Evolutionary conservation across 768 basidiomycete genomes (phyloP).

Genomic region (Botryobasidium botryosum): DNA sequence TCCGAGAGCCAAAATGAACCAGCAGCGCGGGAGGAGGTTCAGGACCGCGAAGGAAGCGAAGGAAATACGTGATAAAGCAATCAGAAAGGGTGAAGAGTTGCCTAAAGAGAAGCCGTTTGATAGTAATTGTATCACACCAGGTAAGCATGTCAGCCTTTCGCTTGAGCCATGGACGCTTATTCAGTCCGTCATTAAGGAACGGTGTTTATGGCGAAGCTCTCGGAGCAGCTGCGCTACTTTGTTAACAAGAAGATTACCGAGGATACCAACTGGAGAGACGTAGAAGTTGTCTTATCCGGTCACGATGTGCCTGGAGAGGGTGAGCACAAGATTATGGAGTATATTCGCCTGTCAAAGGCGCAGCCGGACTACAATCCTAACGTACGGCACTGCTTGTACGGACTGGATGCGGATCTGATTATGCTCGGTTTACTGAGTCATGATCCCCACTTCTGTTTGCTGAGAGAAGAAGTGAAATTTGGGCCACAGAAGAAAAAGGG

Average conservation of each 20-base stretch:
- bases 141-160: slow-evolving; percentile 27
- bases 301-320: slow-evolving; percentile 99
- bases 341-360: slow-evolving; percentile 84
- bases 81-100: slow-evolving; percentile 74
- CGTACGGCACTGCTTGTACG: slow-evolving; percentile 93
- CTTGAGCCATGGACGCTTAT: neutral
- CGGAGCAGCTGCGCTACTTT: slow-evolving; percentile 85
- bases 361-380: slow-evolving; percentile 95
- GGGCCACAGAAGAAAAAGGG: slow-evolving; percentile 68
- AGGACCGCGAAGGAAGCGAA: slow-evolving; percentile 85
- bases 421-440: slow-evolving; percentile 96
- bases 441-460: slow-evolving; percentile 94
- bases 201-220: slow-evolving; percentile 87
- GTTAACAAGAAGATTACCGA: slow-evolving; percentile 96
- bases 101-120: slow-evolving; percentile 94
- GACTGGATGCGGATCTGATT: slow-evolving; percentile 93
- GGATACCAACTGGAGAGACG: slow-evolving; percentile 85
- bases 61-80: slow-evolving; percentile 74
- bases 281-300: slow-evolving; percentile 86
- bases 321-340: slow-evolving; percentile 99
- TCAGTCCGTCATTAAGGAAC: slow-evolving; percentile 39
- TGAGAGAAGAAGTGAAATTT: slow-evolving; percentile 97
- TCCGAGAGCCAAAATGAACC: slow-evolving; percentile 98
- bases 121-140: slow-evolving; percentile 96
- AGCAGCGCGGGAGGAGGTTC: slow-evolving; percentile 87